These are phyloP conservation scores for Thalassiosira hispida DNA, from an alignment of 352 stramenopile genomes.

Conservation along the genomic window DNA sequence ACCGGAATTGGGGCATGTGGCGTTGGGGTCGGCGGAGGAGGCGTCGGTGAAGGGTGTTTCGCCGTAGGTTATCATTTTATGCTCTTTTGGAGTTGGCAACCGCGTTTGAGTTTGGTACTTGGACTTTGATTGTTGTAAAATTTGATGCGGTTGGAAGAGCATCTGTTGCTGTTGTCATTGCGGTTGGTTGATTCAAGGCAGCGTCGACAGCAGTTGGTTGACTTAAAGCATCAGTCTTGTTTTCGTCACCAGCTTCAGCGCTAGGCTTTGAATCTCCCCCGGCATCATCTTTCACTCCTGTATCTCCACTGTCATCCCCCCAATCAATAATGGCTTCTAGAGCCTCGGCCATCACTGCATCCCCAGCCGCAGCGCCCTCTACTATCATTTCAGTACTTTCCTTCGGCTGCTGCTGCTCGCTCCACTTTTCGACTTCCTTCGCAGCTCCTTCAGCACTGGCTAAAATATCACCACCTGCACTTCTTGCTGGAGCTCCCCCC, in stretches of 20 bases:
- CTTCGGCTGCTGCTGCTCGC: neutral
- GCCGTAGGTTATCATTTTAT: constrained; percentile 35
- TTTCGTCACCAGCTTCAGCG: neutral
- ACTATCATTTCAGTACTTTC: neutral
- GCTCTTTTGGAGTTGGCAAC: neutral
- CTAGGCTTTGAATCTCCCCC: neutral
- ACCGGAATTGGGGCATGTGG: constrained; percentile 58
- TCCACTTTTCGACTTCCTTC: neutral
- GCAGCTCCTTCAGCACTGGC: neutral
- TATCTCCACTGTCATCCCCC: constrained; percentile 17
- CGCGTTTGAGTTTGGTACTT: neutral
- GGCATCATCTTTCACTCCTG: constrained; percentile 9
- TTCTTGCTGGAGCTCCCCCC: too few species aligned
- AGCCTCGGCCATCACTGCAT: neutral
- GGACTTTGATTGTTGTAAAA: neutral
- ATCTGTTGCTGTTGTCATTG: constrained; percentile 19
- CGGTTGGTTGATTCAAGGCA: constrained; percentile 10
- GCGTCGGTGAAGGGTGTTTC: constrained; percentile 56
- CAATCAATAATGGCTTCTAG: neutral
- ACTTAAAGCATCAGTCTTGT: neutral
- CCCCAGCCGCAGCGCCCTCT: neutral
- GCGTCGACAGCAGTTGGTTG: neutral
- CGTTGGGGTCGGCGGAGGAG: constrained; percentile 3
- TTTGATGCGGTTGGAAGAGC: constrained; percentile 6
- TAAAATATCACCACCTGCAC: too few species aligned